These are phyloP conservation scores for Backusella westeae DNA, from an alignment of 192 early-diverging fungal genomes.

Conservation along the genomic window DNA sequence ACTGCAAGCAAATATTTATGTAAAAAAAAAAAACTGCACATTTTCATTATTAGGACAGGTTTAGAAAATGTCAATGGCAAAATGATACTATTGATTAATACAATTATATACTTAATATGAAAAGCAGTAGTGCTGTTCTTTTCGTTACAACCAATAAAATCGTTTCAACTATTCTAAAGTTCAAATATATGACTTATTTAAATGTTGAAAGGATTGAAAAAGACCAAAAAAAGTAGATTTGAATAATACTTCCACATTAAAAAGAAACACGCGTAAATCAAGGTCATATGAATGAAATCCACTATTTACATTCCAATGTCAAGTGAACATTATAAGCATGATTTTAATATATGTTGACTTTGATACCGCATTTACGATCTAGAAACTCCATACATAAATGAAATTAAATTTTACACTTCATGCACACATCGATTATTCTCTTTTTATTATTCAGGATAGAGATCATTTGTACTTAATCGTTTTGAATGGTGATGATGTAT, in stretches of 20 bases:
- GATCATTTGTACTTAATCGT: too few species aligned
- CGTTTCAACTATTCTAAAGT: too few species aligned
- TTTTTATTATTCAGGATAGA: too few species aligned
- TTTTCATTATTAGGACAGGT: not conserved
- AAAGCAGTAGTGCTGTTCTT: not conserved
- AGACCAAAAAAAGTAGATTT: not conserved
- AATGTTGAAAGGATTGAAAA: not conserved
- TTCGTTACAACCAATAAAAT: not conserved
- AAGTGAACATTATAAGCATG: not conserved
- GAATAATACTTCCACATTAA: not conserved
- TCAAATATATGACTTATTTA: not conserved
- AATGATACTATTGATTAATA: not conserved
- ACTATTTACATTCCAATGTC: not conserved
- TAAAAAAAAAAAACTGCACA: not conserved
- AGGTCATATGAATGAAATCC: not conserved
- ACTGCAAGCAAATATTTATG: not conserved
- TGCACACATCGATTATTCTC: too few species aligned
- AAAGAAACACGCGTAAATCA: not conserved
- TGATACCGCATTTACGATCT: too few species aligned
- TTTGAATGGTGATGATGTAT: too few species aligned
- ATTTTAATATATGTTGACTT: not conserved
- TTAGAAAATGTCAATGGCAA: not conserved
- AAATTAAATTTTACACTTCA: too few species aligned
- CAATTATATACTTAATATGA: not conserved
- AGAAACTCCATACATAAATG: too few species aligned